Percentiles rank a stretch among this genome's conserved stretches.
Conservation (phyloP, 2,329 filamentous ascomycete genomes). For the Dothideomycetes sp. region DNA sequence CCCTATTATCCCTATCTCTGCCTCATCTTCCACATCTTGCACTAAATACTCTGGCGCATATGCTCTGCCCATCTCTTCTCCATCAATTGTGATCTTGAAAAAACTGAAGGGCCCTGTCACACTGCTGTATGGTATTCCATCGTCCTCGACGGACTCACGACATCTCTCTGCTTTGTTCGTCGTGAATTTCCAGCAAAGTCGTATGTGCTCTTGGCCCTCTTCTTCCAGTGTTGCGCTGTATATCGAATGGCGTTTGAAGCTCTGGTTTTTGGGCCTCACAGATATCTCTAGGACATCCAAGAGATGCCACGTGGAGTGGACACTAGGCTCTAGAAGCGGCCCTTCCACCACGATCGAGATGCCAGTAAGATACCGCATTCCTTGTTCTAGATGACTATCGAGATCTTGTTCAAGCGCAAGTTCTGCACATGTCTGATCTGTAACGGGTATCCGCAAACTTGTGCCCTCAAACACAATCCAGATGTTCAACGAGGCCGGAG, state of each 20-base stretch:
- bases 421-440: not conserved
- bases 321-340: not conserved
- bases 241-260: not conserved
- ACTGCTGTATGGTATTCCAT: constrained; percentile 23
- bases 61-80: constrained; percentile 19
- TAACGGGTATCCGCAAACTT: not conserved
- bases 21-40: not conserved
- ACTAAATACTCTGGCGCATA: constrained; percentile 23
- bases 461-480: not conserved
- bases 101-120: constrained; percentile 29
- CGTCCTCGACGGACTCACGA: not conserved
- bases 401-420: not conserved
- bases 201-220: not conserved
- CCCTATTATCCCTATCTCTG: constrained; percentile 18
- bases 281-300: constrained; percentile 11
- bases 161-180: not conserved
- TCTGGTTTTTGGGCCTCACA: constrained; percentile 2
- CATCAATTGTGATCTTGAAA: constrained; percentile 23
- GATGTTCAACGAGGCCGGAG: constrained; percentile 11
- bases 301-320: not conserved
- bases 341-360: not conserved
- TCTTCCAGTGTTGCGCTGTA: not conserved
- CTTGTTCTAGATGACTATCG: not conserved
- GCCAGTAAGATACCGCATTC: not conserved
- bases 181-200: constrained; percentile 1